Base-by-base conservation (phyloP, 371 early-diverging fungal genomes). In the Haplosporangium sp. region DNA sequence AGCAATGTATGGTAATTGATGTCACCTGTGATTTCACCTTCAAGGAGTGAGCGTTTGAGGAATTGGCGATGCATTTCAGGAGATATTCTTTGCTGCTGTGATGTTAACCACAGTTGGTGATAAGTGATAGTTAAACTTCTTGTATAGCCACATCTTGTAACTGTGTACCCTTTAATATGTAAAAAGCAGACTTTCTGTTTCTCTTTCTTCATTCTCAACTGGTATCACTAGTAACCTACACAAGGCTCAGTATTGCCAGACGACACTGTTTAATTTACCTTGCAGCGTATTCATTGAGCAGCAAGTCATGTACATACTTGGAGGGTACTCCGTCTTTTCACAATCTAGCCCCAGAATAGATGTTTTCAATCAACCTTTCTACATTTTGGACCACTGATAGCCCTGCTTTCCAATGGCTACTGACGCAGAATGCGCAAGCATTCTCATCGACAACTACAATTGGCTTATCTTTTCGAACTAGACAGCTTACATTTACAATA, bases 331-430 rank as follows among this genome's bases (percentile, higher is more conserved):
- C 2, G 17, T 13, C 53, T 10, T n/a, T 34, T 8, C 17, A 52
- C 52, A 5, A 2, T 11, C 34, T 47, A 6, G 11, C 52, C 0
- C 19, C 13, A 27, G 19, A 4, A 4, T 47, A 63, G 39, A 39
- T 45, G 7, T 63, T 63, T 52, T 15, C 11, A 3, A 50, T 63
- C 40, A 53, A 63, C 39, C 63, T 63, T 19, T 63, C 63, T 8
- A 50, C 50, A 17, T 52, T 53, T 17, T 63, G 63, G 63, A 19
- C 7, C n/a, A 63, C 63, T 27, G 19, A 4, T 9, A 58, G 20
- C 17, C 53, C 66, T 11, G 37, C 40, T 6, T 47, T 20, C 34
- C 42, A 56, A 13, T 2, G 13, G 38, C 9, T 10, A 13, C n/a
- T 3, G 6, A 38, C 19, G 15, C 34, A 4, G 2, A 8, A 7